Evolutionary conservation across 768 basidiomycete species (phyloP), one percentile per base, ranked within the genome.

Genomic region (Tricholoma saponaceum): DNA sequence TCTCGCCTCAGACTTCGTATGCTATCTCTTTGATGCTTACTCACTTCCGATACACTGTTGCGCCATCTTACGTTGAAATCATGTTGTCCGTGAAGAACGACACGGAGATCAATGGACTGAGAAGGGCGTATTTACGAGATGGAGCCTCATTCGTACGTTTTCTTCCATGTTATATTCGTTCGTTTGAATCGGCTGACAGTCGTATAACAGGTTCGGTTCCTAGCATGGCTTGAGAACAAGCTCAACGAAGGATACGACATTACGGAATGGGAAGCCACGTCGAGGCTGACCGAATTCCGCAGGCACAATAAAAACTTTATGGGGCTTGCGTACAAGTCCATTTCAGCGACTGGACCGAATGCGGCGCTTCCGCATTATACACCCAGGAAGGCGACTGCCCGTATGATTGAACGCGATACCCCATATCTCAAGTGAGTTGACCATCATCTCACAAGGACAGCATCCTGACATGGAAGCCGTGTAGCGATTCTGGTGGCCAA

Each of bases 351-450:
- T 37, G 96, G 95, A 2, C 79, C 90, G 2, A 96, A 99, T 68
- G 95, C 92, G 55, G 97, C 96, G 16, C 73, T 98, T 22, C 95
- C 97, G 4, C 97, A 99, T 73, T 98, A 99, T 70, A 79, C 82
- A 0, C 94, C 97, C 0, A 81, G 82, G 58, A 85, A 88, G 67
- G 71, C 75, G 18, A 79, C 77, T 16, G 89, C 89, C n/a, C 71
- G 74, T 44, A 78, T 89, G 72, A 90, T 99, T 63, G 86, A 89
- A 62, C 79, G 83, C 33, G 81, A 88, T 12, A 81, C 84, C 1
- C 92, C 95, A 4, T 99, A 96, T 70, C 81, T 99, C 57, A 95
- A 92, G 92, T 93, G 66, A 72, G 86, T 73, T 55, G 53, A 28
- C 53, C 54, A 43, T 51, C 54, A 54, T 62, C 35, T 63, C 62